These are phyloP conservation scores for Gloeophyllum trabeum DNA, from an alignment of 768 basidiomycete species.

Conservation along the genomic window DNA sequence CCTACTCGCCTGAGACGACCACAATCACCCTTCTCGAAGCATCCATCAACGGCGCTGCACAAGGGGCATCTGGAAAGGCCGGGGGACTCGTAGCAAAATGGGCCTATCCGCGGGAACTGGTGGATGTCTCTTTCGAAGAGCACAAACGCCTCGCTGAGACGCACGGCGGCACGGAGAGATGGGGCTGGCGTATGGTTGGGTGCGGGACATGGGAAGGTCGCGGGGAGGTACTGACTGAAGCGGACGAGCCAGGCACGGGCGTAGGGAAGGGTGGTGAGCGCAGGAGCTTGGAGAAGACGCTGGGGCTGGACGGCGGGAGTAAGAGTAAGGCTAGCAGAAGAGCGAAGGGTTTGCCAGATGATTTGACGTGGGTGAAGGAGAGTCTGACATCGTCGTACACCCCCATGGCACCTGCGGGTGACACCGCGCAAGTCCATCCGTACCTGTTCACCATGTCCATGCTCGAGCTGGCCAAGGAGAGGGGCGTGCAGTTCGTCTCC, in stretches of 20 bases:
- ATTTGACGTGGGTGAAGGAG: slow-evolving; percentile 23
- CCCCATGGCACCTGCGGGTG: slow-evolving; percentile 41
- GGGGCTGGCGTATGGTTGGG: slow-evolving; percentile 76
- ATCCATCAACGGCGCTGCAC: slow-evolving; percentile 52
- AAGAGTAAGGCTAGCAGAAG: slow-evolving; percentile 3
- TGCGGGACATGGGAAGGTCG: slow-evolving; percentile 67
- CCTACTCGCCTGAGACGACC: slow-evolving; percentile 25
- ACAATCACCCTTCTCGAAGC: slow-evolving; percentile 63
- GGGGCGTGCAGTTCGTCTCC: slow-evolving; percentile 35
- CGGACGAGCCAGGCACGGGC: slow-evolving; percentile 11
- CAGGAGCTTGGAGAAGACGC: slow-evolving; percentile 46
- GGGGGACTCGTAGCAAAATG: slow-evolving; percentile 80
- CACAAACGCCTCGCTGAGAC: slow-evolving; percentile 63
- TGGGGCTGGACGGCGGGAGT: slow-evolving; percentile 24
- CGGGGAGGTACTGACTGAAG: slow-evolving; percentile 22
- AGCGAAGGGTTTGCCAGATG: slow-evolving; percentile 17
- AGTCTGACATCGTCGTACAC: slow-evolving; percentile 51
- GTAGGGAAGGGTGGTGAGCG: slow-evolving; percentile 19
- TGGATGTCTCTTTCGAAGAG: slow-evolving; percentile 60
- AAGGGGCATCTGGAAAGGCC: slow-evolving; percentile 77
- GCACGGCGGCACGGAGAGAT: slow-evolving; percentile 57
- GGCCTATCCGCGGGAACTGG: slow-evolving; percentile 69
- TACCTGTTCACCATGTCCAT: slow-evolving; percentile 65
- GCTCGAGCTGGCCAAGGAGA: slow-evolving; percentile 48
- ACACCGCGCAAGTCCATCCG: slow-evolving; percentile 72